Evolutionary conservation across 2,329 filamentous ascomycete species (phyloP), one percentile per base, ranked within the genome.

Genomic region (Exserohilum turcica): DNA sequence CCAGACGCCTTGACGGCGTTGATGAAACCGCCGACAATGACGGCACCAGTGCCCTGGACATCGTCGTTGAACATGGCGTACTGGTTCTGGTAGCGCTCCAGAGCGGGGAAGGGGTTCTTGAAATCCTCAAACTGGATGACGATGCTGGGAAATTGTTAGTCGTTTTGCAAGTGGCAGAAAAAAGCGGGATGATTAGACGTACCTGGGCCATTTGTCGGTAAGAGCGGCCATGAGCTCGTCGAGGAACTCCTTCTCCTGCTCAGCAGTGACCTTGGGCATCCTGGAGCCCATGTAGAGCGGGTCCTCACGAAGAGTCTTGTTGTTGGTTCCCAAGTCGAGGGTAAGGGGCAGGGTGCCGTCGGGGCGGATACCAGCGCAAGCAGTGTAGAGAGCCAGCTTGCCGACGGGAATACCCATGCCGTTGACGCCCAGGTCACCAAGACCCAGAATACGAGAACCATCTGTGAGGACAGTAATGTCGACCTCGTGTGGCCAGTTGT

Each of bases 51-150:
- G 63, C 93, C 93, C 80, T 97, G 93, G 72, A 99, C 94, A 73
- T 99, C 93, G 72, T 97, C 94, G 76, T 97, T 97, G 85, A 99
- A 99, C 83, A 91, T 95, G 76, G 90, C 92, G 82, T 96, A 93
- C 61, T 82, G 84, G 73, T 92, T 82, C 65, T 91, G 89, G 79
- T 97, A 97, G 56, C 91, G 86, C 73, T 94, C 89, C 35, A 97
- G 84, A 69, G 95, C 93, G 59, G 90, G 89, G 84, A 97, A 99
- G 40, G 94, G 93, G 70, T 93, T 96, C 81, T 97, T 96, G 77
- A 96, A 97, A 73, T 97, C 94, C 57, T 97, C 93, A 67, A 96
- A 97, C 74, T 97, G 94, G 59, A 97, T 90, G 61, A 88, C 85
- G 64, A 88, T 87, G 60, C 84, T 84, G 65, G 57, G 57, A 61